Evolutionary conservation across 1,139 yeast genomes (phyloP), one percentile per base, ranked within the genome.

Genomic region (Meyerozyma guilliermondii): DNA sequence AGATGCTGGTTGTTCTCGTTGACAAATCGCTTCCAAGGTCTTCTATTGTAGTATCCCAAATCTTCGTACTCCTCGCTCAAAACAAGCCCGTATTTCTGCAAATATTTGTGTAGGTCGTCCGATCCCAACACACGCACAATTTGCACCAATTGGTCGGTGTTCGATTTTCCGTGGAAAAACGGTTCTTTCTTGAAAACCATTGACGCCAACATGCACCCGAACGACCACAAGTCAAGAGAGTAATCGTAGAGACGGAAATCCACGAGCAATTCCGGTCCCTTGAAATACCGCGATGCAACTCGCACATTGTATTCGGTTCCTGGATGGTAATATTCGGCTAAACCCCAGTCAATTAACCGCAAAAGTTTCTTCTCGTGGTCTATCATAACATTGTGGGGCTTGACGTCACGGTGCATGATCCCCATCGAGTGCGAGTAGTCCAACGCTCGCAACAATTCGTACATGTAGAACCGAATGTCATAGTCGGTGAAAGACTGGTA

Each of bases 381-480:
- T 52, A 85, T 85, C 92, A 85, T 85, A 45, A 85, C 82, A 60
- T 85, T 85, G 58, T 85, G 94, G 5, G 94, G 94, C 62, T 85
- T 85, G 39, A 85, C 92, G 59, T 85, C 94, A 57, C 94, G 68
- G 59, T 85, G 94, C 74, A 85, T 83, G 43, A 85, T 83, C 20
- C 94, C 94, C 85, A 83, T 83, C 3, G 88, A 81, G 63, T 85
- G 94, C 39, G 84, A 80, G 60, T 76, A 85, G 60, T 85, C 87
- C 52, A 85, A 68, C 8, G 92, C 94, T 48, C 76, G 76, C 49
- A 85, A 68, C 44, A 85, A 67, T 60, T 83, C 83, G 43, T 76
- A 79, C 69, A 84, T 80, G 58, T 85, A 85, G 62, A 71, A 83
- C 57, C 83, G 83, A 46, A 84, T 77, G 54, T 85, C 92, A 30